Conservation (phyloP, 306 rosid genomes). For the Acacia acuminata region DNA sequence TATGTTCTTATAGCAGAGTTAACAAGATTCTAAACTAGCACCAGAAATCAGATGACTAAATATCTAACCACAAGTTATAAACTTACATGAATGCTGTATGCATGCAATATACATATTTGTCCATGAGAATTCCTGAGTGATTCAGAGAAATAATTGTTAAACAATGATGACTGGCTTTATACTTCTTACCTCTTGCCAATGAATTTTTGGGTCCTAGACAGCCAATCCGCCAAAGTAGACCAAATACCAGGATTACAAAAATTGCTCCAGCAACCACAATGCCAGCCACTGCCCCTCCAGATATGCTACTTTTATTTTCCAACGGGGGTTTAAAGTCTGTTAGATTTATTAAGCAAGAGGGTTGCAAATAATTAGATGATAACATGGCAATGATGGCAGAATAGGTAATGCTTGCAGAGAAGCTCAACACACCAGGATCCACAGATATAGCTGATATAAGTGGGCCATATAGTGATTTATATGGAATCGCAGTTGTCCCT, state of each 20-base stretch:
- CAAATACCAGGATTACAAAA: constrained; percentile 29
- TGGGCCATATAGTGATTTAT: constrained; percentile 59
- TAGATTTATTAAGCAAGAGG: neutral
- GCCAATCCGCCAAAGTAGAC: constrained; percentile 44
- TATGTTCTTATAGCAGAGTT: neutral
- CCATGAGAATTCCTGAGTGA: neutral
- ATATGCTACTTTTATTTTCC: constrained; percentile 31
- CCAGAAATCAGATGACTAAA: neutral
- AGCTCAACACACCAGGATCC: constrained; percentile 40
- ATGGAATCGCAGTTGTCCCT: constrained; percentile 55
- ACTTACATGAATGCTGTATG: neutral
- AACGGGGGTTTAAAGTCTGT: constrained; percentile 37
- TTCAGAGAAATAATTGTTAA: neutral
- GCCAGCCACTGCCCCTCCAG: constrained; percentile 43
- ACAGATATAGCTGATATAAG: constrained; percentile 72
- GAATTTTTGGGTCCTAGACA: constrained; percentile 33
- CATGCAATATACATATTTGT: neutral
- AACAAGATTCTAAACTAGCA: neutral
- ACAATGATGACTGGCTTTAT: neutral
- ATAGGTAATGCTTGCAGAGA: neutral
- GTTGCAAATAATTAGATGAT: constrained; percentile 3
- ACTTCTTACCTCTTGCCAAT: constrained; percentile 35
- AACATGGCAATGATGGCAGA: neutral
- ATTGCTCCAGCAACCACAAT: constrained; percentile 41
- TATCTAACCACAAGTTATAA: neutral